Base-by-base conservation (phyloP, 371 early-diverging fungal genomes). In the Catenaria anguillulae region DNA sequence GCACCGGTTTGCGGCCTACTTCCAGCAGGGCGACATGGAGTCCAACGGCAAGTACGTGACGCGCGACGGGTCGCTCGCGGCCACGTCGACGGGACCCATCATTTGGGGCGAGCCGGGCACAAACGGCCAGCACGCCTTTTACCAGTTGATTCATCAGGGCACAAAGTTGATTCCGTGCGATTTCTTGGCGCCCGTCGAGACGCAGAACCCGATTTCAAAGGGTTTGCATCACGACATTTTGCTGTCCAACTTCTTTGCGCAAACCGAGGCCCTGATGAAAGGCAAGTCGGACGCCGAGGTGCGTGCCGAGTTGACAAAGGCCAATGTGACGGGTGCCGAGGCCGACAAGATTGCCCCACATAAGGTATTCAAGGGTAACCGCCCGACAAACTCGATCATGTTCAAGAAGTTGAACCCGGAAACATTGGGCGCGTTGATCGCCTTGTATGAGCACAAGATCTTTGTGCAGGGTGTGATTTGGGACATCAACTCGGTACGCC, bases 11-110 rank as follows among this genome's bases (percentile, higher is more conserved):
- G 81, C 97, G 45, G 92, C 93, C 54, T 97, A 98, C 78, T 88
- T 99, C 82, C 98, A 99, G 77, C 97, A 82, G 82, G 97, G 96
- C 65, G 98, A 99, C 73, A 99, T 99, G 99, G 99, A 99, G 75
- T 94, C 95, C 52, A 99, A 99, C 73, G 99, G 99, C 70, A 99
- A 99, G 77, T 88, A 87, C 64, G 81, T 87, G 56, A 87, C 88
- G 64, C 86, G 91, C 45, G 78, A 83, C 62, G 88, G 89, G 63
- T 77, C 78, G 55, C 74, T 73, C 37, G 87, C 93, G 37, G 70
- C 84, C 60, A 88, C 88, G 68, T 78, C 84, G 61, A 95, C 98
- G 29, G 97, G 96, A 37, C 94, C 97, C 43, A 92, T 98, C 74
- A 90, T 99, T 67, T 98, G 98, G 93, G 99, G 99, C 68, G 98